Conservation (phyloP, 306 rosid species). For the Prunus salicina region DNA sequence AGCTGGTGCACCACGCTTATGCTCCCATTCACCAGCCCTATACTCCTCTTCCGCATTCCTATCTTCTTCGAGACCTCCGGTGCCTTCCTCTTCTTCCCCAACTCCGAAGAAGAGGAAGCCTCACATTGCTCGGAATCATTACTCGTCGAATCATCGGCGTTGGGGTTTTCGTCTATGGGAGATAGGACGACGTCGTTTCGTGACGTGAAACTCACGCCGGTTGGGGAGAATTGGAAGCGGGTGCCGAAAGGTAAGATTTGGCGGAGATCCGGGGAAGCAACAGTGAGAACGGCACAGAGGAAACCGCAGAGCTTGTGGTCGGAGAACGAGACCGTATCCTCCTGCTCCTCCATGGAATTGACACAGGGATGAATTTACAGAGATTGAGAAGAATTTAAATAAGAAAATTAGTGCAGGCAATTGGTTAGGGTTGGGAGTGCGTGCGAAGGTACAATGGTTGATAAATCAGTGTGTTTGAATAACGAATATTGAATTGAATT, state of each 20-base stretch:
- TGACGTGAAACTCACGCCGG: conserved; percentile 41
- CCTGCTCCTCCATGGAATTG: conserved; percentile 42
- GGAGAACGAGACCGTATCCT: conserved; percentile 23
- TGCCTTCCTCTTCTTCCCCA: conserved; percentile 18
- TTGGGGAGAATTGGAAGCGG: conserved; percentile 35
- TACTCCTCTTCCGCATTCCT: conserved; percentile 43
- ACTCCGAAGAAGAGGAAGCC: conserved; percentile 9
- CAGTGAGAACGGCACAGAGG: conserved; percentile 58
- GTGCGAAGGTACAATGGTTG: not conserved
- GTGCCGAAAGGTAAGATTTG: conserved; percentile 22
- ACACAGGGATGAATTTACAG: not conserved
- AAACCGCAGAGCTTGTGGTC: conserved; percentile 79
- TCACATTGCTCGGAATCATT: conserved; percentile 27
- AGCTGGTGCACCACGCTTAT: conserved; percentile 79
- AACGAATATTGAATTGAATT: not conserved
- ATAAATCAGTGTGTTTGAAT: not conserved
- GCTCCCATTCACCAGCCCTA: conserved; percentile 77
- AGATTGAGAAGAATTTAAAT: no score
- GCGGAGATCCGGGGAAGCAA: conserved; percentile 13
- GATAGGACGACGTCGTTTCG: conserved; percentile 40
- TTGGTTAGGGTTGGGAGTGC: not conserved
- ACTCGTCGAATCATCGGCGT: not conserved
- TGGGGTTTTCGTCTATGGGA: conserved; percentile 3
- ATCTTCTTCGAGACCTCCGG: not conserved
- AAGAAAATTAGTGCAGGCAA: not conserved